Evolutionary conservation across 2,329 filamentous ascomycete species (phyloP).

Genomic region (Phialemonium atrogriseum): DNA sequence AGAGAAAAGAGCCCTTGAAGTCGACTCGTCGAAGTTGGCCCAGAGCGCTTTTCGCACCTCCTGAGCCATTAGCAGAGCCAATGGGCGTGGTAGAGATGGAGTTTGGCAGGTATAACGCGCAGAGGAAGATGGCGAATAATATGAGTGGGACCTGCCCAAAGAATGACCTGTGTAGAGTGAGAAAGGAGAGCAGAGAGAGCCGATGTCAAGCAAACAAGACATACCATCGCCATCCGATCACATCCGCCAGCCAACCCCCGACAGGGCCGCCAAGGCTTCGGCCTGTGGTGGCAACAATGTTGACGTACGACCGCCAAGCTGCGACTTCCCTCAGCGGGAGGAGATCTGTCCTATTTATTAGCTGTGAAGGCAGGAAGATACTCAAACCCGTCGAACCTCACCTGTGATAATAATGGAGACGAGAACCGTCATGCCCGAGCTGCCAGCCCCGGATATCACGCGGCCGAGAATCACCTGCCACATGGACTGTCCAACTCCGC

Average conservation of each 20-base stretch:
- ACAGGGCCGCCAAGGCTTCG: constrained; percentile 44
- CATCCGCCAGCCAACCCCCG: constrained; percentile 53
- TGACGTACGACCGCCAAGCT: constrained; percentile 44
- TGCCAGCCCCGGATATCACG: constrained; percentile 42
- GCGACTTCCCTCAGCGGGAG: constrained; percentile 44
- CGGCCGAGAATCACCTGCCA: constrained; percentile 40
- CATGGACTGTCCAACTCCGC: constrained; percentile 37
- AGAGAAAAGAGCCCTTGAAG: constrained; percentile 44
- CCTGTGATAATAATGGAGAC: constrained; percentile 45
- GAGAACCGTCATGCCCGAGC: constrained; percentile 40
- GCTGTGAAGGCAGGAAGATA: no score
- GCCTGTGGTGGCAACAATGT: constrained; percentile 41
- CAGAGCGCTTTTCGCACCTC: constrained; percentile 6
- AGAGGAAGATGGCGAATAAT: constrained; percentile 34
- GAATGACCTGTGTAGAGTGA: constrained; percentile 36
- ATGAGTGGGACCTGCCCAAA: constrained; percentile 48
- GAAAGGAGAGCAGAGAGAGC: neutral
- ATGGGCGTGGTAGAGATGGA: constrained; percentile 4
- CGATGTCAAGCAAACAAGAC: constrained; percentile 6
- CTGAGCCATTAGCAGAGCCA: neutral
- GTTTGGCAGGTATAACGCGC: constrained; percentile 25
- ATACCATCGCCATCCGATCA: constrained; percentile 58
- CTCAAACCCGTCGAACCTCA: no score
- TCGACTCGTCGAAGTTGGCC: constrained; percentile 37
- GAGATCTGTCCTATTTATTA: constrained; percentile 26